A percentile compares a stretch with the other conserved stretches of the same genome.
phyloP scores from a whole-genome alignment of 83 land plant species.

The Picea engelmannii region DNA sequence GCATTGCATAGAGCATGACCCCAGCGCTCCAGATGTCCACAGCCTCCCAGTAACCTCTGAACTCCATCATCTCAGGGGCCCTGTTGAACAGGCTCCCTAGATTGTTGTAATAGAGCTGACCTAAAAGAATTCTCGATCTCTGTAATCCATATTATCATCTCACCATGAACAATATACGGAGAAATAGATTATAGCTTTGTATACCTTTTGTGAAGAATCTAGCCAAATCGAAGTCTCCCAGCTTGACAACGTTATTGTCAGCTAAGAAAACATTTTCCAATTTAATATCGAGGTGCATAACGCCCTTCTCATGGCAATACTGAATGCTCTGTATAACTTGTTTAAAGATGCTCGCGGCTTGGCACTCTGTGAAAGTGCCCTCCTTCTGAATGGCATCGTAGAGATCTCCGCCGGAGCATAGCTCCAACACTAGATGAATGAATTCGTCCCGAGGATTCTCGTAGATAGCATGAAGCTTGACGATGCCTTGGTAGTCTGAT shows the following conservation, averaged over 20 bases:
- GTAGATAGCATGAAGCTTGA: background rate
- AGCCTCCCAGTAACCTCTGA: background rate
- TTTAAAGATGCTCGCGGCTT: background rate
- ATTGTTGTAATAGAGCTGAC: too few relatives aligned
- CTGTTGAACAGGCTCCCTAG: background rate
- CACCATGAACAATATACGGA: too few relatives aligned
- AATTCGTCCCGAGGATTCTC: background rate
- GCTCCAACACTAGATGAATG: conserved; percentile 1
- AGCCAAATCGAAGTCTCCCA: background rate
- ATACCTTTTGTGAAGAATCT: background rate
- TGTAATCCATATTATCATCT: too few relatives aligned
- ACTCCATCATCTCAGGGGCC: conserved; percentile 1
- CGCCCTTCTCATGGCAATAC: background rate
- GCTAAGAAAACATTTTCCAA: background rate
- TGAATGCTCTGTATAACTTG: background rate
- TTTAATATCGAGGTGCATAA: background rate
- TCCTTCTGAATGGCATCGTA: background rate
- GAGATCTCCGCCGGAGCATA: background rate
- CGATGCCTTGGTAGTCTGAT: background rate
- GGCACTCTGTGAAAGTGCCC: background rate
- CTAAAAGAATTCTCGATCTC: too few relatives aligned
- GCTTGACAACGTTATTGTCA: background rate
- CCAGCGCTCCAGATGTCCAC: conserved; percentile 2
- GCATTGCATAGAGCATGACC: background rate
- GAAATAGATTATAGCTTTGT: too few relatives aligned